Evolutionary conservation across 305 asterid species (phyloP).

Genomic region (Fraxinus platypoda): DNA sequence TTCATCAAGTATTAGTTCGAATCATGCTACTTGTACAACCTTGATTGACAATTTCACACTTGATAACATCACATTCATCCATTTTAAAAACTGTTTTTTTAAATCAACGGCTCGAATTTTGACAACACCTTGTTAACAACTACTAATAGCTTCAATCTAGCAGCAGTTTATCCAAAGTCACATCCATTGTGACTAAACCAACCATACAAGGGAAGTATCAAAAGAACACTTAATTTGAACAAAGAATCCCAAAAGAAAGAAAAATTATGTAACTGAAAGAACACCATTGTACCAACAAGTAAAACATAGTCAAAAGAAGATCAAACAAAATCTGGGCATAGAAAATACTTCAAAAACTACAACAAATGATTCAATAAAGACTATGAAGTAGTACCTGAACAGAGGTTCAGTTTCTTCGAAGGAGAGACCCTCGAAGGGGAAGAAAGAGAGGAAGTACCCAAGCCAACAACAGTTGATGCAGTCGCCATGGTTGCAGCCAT

Average conservation of each 20-base stretch:
- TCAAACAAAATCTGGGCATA: neutral
- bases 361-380: neutral
- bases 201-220: neutral
- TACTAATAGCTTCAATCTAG: neutral
- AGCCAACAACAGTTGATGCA: slow-evolving; percentile 58
- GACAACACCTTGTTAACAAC: too few species aligned
- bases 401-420: slow-evolving; percentile 42
- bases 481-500: slow-evolving; percentile 55
- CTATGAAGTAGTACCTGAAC: slow-evolving; percentile 44
- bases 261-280: neutral
- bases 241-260: too few species aligned
- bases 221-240: neutral
- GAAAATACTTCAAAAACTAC: neutral
- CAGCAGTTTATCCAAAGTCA: neutral
- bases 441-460: slow-evolving; percentile 50
- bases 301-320: neutral
- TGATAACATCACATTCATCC: neutral
- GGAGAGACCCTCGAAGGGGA: slow-evolving; percentile 35
- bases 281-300: neutral
- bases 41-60: too few species aligned
- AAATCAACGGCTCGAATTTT: too few species aligned
- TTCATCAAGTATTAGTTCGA: neutral
- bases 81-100: neutral
- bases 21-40: too few species aligned
- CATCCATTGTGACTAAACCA: neutral